Percentiles rank a stretch among this genome's conserved stretches.
Evolutionary conservation across 2,329 filamentous ascomycete species (phyloP).

Genomic region (Curvularia spicifera): DNA sequence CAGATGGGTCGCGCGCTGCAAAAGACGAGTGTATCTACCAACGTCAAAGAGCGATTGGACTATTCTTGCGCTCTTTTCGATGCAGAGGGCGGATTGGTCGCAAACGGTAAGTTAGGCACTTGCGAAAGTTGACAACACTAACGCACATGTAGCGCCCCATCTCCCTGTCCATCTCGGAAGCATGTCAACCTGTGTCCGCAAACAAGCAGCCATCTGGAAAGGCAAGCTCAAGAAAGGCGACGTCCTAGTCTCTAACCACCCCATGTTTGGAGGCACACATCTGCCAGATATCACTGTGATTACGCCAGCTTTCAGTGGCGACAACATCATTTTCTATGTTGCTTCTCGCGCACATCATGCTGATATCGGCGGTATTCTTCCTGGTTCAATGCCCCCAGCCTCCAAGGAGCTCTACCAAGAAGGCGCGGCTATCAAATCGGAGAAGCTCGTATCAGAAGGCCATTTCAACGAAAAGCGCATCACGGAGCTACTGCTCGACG

Average conservation of each 20-base stretch:
- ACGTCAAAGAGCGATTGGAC: constrained; percentile 82
- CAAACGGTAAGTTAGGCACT: constrained; percentile 60
- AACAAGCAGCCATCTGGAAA: constrained; percentile 80
- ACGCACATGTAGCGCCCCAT: constrained; percentile 66
- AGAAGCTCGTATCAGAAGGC: constrained; percentile 76
- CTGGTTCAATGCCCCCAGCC: constrained; percentile 82
- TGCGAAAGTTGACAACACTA: constrained; percentile 1
- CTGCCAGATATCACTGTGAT: constrained; percentile 82
- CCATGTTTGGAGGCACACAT: constrained; percentile 83
- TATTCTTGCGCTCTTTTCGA: constrained; percentile 86
- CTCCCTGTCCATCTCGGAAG: constrained; percentile 81
- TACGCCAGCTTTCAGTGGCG: constrained; percentile 77
- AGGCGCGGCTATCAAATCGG: constrained; percentile 62
- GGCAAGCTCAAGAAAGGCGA: constrained; percentile 79
- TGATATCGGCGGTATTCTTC: constrained; percentile 82
- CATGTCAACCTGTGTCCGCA: constrained; percentile 83
- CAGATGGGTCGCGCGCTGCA: constrained; percentile 82
- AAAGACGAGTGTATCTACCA: constrained; percentile 80
- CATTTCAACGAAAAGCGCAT: constrained; percentile 80
- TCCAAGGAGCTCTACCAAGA: constrained; percentile 66
- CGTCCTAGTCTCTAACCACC: constrained; percentile 83
- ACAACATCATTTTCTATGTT: constrained; percentile 81
- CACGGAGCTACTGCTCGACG: constrained; percentile 71
- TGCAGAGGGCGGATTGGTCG: constrained; percentile 74
- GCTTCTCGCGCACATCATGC: constrained; percentile 82